A percentile compares a stretch with the other conserved stretches of the same genome.
phyloP scores from a whole-genome alignment of 148 eudicot genomes.

The Pouteria glomerata region DNA sequence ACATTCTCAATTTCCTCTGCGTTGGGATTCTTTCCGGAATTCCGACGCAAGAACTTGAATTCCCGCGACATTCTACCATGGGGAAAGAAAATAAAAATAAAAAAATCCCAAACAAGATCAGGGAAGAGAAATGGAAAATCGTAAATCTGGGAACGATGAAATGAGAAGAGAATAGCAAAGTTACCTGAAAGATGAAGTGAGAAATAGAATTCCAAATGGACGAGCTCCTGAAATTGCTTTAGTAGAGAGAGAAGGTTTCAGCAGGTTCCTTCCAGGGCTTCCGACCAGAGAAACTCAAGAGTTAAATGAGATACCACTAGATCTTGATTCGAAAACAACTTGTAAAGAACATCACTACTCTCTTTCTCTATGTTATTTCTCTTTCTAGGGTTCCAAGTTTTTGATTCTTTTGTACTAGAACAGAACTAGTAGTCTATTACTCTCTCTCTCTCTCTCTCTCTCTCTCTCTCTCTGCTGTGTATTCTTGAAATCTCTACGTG shows the following conservation, averaged over 20 bases:
- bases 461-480: constrained; percentile 8
- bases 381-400: neutral
- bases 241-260: neutral
- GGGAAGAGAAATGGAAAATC: neutral
- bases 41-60: constrained; percentile 45
- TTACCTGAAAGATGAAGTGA: constrained; percentile 50
- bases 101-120: neutral
- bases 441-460: constrained; percentile 15
- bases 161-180: neutral
- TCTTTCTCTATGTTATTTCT: constrained; percentile 1
- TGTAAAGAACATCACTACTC: neutral
- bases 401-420: no score
- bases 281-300: neutral
- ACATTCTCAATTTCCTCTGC: constrained; percentile 71
- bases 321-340: neutral
- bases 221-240: constrained; percentile 41
- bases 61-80: constrained; percentile 60
- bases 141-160: neutral
- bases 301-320: neutral
- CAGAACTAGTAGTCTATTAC: constrained; percentile 5
- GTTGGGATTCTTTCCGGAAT: constrained; percentile 33
- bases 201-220: constrained; percentile 23
- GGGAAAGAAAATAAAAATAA: no score
- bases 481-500: neutral
- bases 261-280: neutral